Evolutionary conservation across 441 rosid species (phyloP).

Genomic region (Capsella rubella): DNA sequence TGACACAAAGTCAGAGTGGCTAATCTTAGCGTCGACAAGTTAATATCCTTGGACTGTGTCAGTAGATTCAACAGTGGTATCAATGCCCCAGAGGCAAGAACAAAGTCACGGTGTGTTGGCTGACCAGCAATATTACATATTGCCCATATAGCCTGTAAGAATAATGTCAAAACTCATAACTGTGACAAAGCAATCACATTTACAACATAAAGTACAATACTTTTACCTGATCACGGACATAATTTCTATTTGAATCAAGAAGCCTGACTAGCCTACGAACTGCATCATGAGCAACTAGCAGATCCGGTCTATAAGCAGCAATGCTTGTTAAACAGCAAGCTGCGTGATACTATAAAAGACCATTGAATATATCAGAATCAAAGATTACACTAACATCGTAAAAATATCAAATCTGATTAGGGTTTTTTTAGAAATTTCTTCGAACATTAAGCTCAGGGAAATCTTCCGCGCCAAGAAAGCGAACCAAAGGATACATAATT

Average conservation of each 20-base stretch:
- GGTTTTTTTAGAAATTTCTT: not conserved
- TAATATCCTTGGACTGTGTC: conserved; percentile 61
- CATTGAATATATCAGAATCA: not conserved
- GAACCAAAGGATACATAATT: conserved; percentile 81
- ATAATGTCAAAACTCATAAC: not conserved
- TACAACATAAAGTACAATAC: conserved; percentile 36
- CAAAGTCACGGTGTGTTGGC: conserved; percentile 80
- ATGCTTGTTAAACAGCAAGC: conserved; percentile 82
- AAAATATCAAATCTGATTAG: not conserved
- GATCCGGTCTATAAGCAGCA: conserved; percentile 63
- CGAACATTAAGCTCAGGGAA: conserved; percentile 80
- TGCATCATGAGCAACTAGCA: conserved; percentile 59
- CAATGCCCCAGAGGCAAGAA: conserved; percentile 74
- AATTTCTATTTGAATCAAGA: conserved; percentile 75
- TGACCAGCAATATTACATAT: conserved; percentile 89
- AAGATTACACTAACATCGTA: not conserved
- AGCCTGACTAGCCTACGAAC: conserved; percentile 46
- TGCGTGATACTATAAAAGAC: conserved; percentile 65
- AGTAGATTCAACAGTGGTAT: conserved; percentile 66
- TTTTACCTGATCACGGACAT: conserved; percentile 71
- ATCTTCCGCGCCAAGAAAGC: conserved; percentile 75
- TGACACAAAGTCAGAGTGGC: conserved; percentile 91
- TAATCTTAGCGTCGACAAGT: conserved; percentile 84
- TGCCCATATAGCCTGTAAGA: conserved; percentile 84
- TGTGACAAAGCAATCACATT: not conserved